Base-by-base conservation (phyloP, 495 filamentous ascomycete species). In the Penicillium coffeae region DNA sequence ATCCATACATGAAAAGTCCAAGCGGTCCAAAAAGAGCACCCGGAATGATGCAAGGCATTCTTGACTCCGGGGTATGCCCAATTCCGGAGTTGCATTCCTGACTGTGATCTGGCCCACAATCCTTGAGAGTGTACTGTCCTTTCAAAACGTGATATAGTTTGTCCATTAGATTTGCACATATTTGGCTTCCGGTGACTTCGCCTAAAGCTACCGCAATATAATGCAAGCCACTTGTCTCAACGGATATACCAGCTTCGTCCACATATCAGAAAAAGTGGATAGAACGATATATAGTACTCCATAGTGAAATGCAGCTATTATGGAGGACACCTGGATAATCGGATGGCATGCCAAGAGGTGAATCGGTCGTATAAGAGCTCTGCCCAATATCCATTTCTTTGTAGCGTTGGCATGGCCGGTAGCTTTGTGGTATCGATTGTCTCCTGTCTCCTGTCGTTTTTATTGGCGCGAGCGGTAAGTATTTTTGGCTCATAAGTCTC, bases 221-320 rank as follows among this genome's bases (percentile, higher is more conserved):
- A 62, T 81, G 83, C 8, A 87, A 65, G 2, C 81, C 78, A 21
- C 72, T 81, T 18, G 79, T 75, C 21, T 74, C 75, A 21, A 76
- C 39, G 20, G 67, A 64, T 58, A 81, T 62, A 40, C 73, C 55
- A 65, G 62, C 1, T 35, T 38, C 1, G 62, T 66, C 72, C 76
- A 86, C 12, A 88, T 75, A 3, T 57, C 49, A 0, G 82, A 76
- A 60, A 86, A 86, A 20, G 80, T 81, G 2, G 79, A 74, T 0
- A 87, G 66, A 15, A 85, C 71, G 12, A 87, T 75, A 60, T 87
- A 86, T 49, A 81, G 75, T 13, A 86, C 60, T 3, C 83, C 83
- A 62, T 84, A 86, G 9, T 84, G 56, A 52, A 80, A 87, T 21
- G 73, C 76, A 65, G 77, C 74, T 54, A 82, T 78, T 1, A 76